Evolutionary conservation across 2,329 filamentous ascomycete species (phyloP).

Genomic region (Xylaria sp.): DNA sequence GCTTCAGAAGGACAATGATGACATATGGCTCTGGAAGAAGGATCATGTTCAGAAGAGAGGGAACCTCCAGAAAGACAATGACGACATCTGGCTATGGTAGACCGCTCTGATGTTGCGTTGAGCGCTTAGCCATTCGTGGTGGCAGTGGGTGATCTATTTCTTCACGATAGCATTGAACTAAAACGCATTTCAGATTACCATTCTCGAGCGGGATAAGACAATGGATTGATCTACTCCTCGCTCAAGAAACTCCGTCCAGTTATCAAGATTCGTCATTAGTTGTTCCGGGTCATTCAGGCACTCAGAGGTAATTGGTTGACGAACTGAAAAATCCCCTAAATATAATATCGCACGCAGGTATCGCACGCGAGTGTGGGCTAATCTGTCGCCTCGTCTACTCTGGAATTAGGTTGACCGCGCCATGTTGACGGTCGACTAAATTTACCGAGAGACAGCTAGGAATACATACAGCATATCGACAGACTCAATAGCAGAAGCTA

Average conservation of each 20-base stretch:
- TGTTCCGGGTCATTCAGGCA: background rate
- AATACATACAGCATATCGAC: too few species aligned
- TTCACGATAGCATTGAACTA: background rate
- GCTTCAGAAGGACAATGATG: constrained; percentile 38
- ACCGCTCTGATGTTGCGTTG: background rate
- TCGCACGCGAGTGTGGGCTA: background rate
- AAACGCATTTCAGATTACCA: background rate
- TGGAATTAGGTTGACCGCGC: too few species aligned
- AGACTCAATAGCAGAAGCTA: too few species aligned
- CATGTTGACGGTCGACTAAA: too few species aligned
- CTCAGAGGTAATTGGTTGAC: constrained; percentile 5
- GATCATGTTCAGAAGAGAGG: constrained; percentile 31
- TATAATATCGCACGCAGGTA: background rate
- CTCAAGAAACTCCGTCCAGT: background rate
- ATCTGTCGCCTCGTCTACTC: too few species aligned
- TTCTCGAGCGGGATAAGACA: background rate
- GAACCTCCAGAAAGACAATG: constrained; percentile 50
- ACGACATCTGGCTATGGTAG: constrained; percentile 39
- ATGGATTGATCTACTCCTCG: background rate
- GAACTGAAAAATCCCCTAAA: background rate
- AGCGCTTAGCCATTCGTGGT: background rate
- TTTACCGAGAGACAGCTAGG: too few species aligned
- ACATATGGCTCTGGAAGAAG: constrained; percentile 44
- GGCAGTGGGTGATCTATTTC: background rate
- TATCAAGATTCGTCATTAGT: background rate